Percentiles rank a stretch among this genome's conserved stretches.
Conservation (phyloP, 768 basidiomycete genomes). For the Leccinum fibrillosum region DNA sequence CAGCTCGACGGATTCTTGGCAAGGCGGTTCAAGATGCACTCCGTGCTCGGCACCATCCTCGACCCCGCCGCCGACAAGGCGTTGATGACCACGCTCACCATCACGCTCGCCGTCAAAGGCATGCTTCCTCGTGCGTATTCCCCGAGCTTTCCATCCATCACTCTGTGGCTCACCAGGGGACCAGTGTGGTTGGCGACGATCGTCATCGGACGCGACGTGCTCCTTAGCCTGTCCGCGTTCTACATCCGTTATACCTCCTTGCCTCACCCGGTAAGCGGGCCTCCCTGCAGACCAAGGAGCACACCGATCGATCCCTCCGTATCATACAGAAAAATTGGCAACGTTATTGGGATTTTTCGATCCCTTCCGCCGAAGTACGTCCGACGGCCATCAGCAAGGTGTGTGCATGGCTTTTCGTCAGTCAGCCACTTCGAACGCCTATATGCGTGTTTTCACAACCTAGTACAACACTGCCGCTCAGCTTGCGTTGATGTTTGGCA, state of each 20-base stretch:
- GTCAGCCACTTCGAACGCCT: not conserved
- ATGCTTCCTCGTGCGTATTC: slow-evolving; percentile 71
- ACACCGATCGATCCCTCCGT: slow-evolving; percentile 2
- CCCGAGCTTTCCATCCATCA: not conserved
- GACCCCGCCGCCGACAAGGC: slow-evolving; percentile 98
- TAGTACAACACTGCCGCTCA: slow-evolving; percentile 93
- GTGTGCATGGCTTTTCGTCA: not conserved
- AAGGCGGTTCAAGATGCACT: slow-evolving; percentile 77
- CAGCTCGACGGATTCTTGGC: slow-evolving; percentile 94
- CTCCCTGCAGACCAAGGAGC: not conserved
- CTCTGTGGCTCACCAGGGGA: not conserved
- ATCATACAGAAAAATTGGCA: slow-evolving; percentile 77
- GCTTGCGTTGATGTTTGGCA: slow-evolving; percentile 84
- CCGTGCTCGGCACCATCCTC: slow-evolving; percentile 92
- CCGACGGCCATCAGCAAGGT: slow-evolving; percentile 96
- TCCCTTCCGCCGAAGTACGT: slow-evolving; percentile 92
- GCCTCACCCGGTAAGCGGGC: slow-evolving; percentile 64
- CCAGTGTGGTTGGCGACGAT: slow-evolving; percentile 81
- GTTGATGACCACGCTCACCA: slow-evolving; percentile 89
- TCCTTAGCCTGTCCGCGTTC: slow-evolving; percentile 85
- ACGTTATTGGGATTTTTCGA: slow-evolving; percentile 95
- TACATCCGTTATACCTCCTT: slow-evolving; percentile 91
- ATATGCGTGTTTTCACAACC: not conserved
- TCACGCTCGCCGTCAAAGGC: slow-evolving; percentile 79
- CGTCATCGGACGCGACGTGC: slow-evolving; percentile 86